These are phyloP conservation scores for Ceratobasidium sp. DNA, from an alignment of 1,284 basidiomycete species.

Conservation along the genomic window DNA sequence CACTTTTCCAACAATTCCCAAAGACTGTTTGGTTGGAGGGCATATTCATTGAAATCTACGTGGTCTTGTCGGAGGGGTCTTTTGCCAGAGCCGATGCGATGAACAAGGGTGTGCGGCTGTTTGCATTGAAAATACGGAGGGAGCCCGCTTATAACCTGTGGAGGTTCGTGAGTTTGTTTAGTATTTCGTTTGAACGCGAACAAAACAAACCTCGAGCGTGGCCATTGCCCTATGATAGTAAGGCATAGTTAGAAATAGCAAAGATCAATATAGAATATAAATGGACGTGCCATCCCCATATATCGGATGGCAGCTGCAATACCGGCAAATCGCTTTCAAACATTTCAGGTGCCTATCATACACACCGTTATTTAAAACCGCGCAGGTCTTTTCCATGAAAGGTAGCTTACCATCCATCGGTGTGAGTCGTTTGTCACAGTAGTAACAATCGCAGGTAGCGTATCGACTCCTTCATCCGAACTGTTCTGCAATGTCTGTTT, in stretches of 20 bases:
- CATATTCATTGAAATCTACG: background rate
- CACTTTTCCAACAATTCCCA: constrained; percentile 17
- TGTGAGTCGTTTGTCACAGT: background rate
- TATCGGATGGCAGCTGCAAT: background rate
- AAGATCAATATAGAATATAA: background rate
- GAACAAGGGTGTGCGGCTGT: background rate
- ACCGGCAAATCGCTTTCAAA: background rate
- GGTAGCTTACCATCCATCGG: constrained; percentile 3
- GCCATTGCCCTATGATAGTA: constrained; percentile 5
- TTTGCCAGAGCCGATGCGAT: background rate
- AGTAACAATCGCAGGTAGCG: background rate
- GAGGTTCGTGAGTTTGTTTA: background rate
- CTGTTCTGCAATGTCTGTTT: background rate
- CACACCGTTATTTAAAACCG: background rate
- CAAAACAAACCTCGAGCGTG: background rate
- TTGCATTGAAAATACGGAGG: constrained; percentile 3
- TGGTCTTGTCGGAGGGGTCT: background rate
- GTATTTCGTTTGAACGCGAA: background rate
- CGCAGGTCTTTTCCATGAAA: background rate
- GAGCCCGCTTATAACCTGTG: constrained; percentile 6
- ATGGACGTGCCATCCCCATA: constrained; percentile 7
- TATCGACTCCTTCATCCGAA: too few relatives aligned
- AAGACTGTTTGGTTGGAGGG: background rate
- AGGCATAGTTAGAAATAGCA: background rate
- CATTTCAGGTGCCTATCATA: constrained; percentile 7